Evolutionary conservation across 805 yeast genomes (phyloP), one percentile per base, ranked within the genome.

Genomic region (Hagleromyces aurorensis): DNA sequence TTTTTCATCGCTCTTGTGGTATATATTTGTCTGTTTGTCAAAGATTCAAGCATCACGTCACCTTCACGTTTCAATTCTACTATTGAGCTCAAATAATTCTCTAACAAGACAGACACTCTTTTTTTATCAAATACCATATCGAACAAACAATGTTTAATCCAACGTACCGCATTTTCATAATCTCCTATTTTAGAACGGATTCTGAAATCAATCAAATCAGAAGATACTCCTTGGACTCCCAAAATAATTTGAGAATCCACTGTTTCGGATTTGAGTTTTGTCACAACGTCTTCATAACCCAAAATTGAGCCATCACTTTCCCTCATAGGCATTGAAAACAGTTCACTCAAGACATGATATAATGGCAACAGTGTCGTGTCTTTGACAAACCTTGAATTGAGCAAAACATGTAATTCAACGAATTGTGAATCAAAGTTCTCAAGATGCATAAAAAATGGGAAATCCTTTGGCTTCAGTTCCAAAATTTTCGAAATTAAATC

Each of bases 401-500:
- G 52, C 20, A 78, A 53, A 21, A 84, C 50, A 34, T 75, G 72
- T 13, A 86, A 64, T 9, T 80, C 73, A 19, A 83, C 72, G 50
- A 89, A 91, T 46, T 81, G 77, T 1, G 96, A 82, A 32, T 76
- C 70, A 48, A 72, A 78, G 40, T 78, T 72, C 55, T 91, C 96
- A 43, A 81, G 68, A 49, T 85, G 91, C 29, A 87, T 51, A 38
- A 74, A 76, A 21, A 87, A 54, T 4, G 87, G 85, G 38, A 79
- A 66, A 29, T 67, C 62, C 1, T 43, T 30, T 16, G 78, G 75
- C 39, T 55, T 53, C 7, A 49, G 40, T 2, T 37, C 21, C 6
- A 57, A 8, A 10, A 62, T 27, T 22, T 41, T 38, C 14, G 44
- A 23, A 2, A 57, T 52, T 12, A 55, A 31, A 1, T 55, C 53